Evolutionary conservation across 2,329 filamentous ascomycete species (phyloP), one percentile per base, ranked within the genome.

Genomic region (Aspergillus brunneoviolaceus): DNA sequence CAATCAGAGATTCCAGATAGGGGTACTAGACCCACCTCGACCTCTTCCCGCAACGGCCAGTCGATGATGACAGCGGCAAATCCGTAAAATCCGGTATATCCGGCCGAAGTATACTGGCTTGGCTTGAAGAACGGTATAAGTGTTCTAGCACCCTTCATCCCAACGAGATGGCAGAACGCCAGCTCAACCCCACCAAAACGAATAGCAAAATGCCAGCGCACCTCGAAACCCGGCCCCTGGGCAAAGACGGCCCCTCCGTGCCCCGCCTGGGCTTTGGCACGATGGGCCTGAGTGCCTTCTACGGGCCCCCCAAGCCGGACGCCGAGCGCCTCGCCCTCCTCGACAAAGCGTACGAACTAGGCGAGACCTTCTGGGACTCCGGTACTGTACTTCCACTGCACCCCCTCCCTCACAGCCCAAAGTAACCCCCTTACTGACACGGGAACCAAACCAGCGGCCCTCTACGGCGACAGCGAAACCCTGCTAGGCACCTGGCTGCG

Each of bases 401-500:
- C 14, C 35, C 14, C 14, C 35, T 1, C 2, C 35, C 2, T 42
- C 5, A 42, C 14, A 14, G 4, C 23, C 23, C 23, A 3, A 23
- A 23, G 23, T 23, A 3, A 3, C 35, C 35, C 11, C 4, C 11
- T 14, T 33, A 33, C 12, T 12, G n/a, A 42, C 23, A 23, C 4
- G 23, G 23, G 4, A 4, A 23, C 1, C 23, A 23, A 5, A 23
- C 1, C 23, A 23, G 71, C 73, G 2, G 73, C 75, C 59, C 57
- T 74, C 2, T 76, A 76, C 49, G 57, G 14, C 2, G 69, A 73
- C 60, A 70, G 64, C 42, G 72, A 72, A 42, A 66, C 66, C 25
- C 49, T 69, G 1, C 55, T 78, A 1, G 74, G 75, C 3, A 72
- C 75, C 63, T 80, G 77, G 77, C 72, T 80, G 66, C 71, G 71